Base-by-base conservation (phyloP, 164 flowering plant species). In the Aristolochia fimbriata region DNA sequence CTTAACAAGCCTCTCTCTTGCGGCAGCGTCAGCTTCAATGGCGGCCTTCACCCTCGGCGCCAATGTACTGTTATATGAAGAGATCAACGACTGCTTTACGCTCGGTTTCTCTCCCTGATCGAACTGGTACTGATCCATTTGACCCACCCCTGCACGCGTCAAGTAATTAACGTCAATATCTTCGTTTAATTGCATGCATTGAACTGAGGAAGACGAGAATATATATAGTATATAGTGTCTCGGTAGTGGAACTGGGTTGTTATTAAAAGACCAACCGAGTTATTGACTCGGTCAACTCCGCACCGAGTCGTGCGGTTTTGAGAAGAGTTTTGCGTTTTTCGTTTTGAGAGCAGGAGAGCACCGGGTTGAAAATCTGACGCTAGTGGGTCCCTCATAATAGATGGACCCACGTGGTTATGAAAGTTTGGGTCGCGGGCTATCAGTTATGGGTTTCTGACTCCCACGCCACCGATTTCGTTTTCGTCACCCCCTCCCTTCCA, bases 21-120 rank as follows among this genome's bases (percentile, higher is more conserved):
- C 46, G 20, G 56, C 65, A 17, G 41, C 56, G 30, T 67, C n/a
- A 0, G 65, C 48, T 4, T 76, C 83, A 70, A 73, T 60, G 76
- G 84, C 83, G 21, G 79, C 81, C 65, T 80, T 85, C 15, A 87
- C 90, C 59, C 52, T 82, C 4, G 95, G 91, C 43, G 83, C 97
- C 43, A 90, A 60, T 43, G 78, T 57, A 31, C 48, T 78, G 72
- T 85, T 80, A 76, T 81, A 90, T 0, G 86, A 78, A 21, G 83
- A 69, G 47, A 77, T 68, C 0, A 90, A 78, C 2, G 72, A 15
- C 68, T 85, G 86, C 68, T 78, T 90, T 19, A 79, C 54, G 62
- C 76, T 82, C n/a, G 84, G 80, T 62, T 70, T 83, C 14, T 85
- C 88, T 24, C 68, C 76, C 51, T 83, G 87, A 51, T 85, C 90